phyloP scores from a whole-genome alignment of 208 protist species.

The Trypanosoma brucei region DNA sequence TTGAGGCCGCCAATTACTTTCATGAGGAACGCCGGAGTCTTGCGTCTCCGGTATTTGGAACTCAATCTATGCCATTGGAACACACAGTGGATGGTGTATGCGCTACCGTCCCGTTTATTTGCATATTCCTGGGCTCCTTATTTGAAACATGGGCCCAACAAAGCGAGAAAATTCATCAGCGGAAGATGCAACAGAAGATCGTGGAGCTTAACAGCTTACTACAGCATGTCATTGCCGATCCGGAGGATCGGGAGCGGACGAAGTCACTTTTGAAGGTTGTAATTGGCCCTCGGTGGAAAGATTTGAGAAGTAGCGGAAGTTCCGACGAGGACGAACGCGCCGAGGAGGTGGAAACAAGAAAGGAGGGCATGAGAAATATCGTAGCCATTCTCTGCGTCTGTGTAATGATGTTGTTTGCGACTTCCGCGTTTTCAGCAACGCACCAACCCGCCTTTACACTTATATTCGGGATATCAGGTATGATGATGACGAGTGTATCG shows the following conservation, averaged over 20 bases:
- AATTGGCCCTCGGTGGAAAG: constrained; percentile 16
- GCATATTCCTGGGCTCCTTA: constrained; percentile 39
- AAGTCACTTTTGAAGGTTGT: constrained; percentile 22
- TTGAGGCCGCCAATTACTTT: constrained; percentile 26
- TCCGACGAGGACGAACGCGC: constrained; percentile 16
- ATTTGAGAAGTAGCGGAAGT: constrained; percentile 11
- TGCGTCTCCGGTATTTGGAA: constrained; percentile 12
- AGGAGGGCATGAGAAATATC: constrained; percentile 51
- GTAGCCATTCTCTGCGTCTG: constrained; percentile 35
- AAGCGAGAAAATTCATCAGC: constrained; percentile 8
- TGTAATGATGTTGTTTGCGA: background rate
- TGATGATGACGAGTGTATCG: constrained; percentile 40
- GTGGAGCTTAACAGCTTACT: constrained; percentile 21
- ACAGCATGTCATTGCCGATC: constrained; percentile 8
- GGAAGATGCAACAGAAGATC: constrained; percentile 10
- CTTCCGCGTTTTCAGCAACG: constrained; percentile 6
- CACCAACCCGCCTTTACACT: constrained; percentile 49
- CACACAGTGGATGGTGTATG: constrained; percentile 51
- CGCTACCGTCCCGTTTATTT: constrained; percentile 38
- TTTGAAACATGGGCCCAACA: constrained; percentile 34
- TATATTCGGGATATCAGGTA: constrained; percentile 47
- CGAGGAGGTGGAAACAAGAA: constrained; percentile 14
- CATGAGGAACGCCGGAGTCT: constrained; percentile 19
- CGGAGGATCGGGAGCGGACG: constrained; percentile 21
- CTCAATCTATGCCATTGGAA: constrained; percentile 24